Evolutionary conservation across 208 protist genomes (phyloP), one percentile per base, ranked within the genome.

Genomic region (Strigomonas galati): DNA sequence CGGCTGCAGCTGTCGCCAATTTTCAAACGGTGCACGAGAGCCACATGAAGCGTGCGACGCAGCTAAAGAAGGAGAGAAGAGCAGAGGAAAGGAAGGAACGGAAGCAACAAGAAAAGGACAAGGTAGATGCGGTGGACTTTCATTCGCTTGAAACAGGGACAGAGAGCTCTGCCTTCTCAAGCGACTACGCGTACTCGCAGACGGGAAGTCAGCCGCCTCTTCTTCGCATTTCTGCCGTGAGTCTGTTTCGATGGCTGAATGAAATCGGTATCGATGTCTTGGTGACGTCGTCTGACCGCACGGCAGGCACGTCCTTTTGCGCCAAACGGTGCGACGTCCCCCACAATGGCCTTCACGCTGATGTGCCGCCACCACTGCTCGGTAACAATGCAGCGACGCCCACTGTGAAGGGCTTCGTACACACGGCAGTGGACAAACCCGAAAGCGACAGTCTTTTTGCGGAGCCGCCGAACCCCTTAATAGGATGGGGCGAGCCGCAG

Each of bases 211-310:
- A 40, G 35, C 35, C 4, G 10, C 35, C 35, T 4, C 7, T 40
- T 40, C 35, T 40, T 40, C 35, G 35, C 24, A 66, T 72, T 28
- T 62, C 49, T 40, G 79, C 77, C 31, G 76, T 54, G 23, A 72
- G 54, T 12, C 52, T 77, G 27, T 63, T 74, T 40, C 81, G 65
- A 35, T 80, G 81, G 69, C 56, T 88, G 15, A 88, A 88, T 52
- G 58, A 64, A 31, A 54, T 65, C 21, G 76, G 76, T 14, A 40
- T 88, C 2, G 78, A 88, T 68, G 76, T 84, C 19, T 58, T 88
- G 1, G 62, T 84, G n/a, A 61, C 72, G 37, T 64, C 75, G 14
- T 14, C 59, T 0, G 76, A 81, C 64, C 43, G 78, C 24, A 68
- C 62, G 10, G 74, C 78, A 0, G 71, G 69, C 35, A 71, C 74